A percentile compares a stretch with the other conserved stretches of the same genome.
Evolutionary conservation across 257 asterid species (phyloP).

Genomic region (Penstemon davidsonii): DNA sequence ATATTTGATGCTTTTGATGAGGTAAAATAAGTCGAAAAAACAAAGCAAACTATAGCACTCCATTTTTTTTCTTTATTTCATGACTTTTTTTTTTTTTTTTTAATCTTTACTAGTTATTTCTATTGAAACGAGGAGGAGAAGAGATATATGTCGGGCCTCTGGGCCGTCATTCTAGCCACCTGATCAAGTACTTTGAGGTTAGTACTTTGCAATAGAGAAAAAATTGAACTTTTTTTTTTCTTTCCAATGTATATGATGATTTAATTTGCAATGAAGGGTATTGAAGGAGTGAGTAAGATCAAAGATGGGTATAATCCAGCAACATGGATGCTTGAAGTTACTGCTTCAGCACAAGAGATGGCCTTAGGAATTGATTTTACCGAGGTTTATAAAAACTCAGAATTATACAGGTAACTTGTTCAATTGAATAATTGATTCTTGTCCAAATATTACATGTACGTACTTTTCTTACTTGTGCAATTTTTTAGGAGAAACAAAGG

Average conservation of each 20-base stretch:
- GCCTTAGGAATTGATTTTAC: constrained; percentile 46
- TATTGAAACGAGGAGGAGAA: constrained; percentile 70
- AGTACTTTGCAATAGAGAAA: constrained; percentile 16
- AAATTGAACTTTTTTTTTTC: background rate
- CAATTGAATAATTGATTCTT: background rate
- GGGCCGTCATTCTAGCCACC: constrained; percentile 50
- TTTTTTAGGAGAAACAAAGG: constrained; percentile 47
- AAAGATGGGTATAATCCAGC: constrained; percentile 63
- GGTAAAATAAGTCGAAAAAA: constrained; percentile 24
- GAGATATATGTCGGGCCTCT: constrained; percentile 73
- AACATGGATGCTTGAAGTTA: constrained; percentile 74
- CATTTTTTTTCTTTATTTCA: background rate
- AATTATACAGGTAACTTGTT: constrained; percentile 38
- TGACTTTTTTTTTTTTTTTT: background rate
- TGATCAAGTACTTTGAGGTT: constrained; percentile 60
- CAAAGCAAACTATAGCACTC: background rate
- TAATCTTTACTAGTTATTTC: constrained; percentile 21
- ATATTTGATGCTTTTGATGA: constrained; percentile 70
- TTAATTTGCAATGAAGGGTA: constrained; percentile 32
- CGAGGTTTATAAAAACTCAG: constrained; percentile 46
- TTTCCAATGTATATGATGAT: constrained; percentile 1
- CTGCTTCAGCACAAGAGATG: constrained; percentile 45
- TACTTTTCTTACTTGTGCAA: constrained; percentile 7
- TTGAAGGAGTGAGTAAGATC: constrained; percentile 48
- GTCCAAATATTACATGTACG: background rate